Evolutionary conservation across 495 filamentous ascomycete genomes (phyloP).

Genomic region (Neurospora sublineolata): DNA sequence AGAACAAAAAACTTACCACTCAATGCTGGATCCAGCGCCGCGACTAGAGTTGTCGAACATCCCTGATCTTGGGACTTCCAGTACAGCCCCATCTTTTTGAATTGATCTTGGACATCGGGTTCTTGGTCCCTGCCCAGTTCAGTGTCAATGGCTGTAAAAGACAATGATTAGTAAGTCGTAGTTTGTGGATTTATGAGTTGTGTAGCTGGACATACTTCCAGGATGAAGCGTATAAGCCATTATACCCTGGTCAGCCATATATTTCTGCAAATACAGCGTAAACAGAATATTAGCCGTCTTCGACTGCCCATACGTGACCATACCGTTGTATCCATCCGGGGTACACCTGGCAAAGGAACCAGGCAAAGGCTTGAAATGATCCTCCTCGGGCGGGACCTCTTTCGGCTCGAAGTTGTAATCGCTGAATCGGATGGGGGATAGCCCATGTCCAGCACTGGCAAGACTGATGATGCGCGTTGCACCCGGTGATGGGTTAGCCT

Average conservation of each 20-base stretch:
- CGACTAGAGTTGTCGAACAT: slow-evolving; percentile 45
- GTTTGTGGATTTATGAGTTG: background rate
- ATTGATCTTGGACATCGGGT: slow-evolving; percentile 23
- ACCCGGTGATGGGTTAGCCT: slow-evolving; percentile 15
- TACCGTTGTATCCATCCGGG: slow-evolving; percentile 42
- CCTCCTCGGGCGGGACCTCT: slow-evolving; percentile 27
- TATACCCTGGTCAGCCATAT: slow-evolving; percentile 23
- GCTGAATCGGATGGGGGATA: slow-evolving; percentile 42
- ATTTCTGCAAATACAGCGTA: slow-evolving; percentile 34
- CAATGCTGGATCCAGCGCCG: slow-evolving; percentile 43
- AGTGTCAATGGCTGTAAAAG: slow-evolving; percentile 18
- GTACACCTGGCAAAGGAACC: slow-evolving; percentile 22
- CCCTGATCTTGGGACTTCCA: slow-evolving; percentile 45
- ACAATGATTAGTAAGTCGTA: background rate
- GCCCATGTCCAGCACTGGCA: slow-evolving; percentile 38
- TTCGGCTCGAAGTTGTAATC: slow-evolving; percentile 45
- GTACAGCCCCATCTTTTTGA: slow-evolving; percentile 25
- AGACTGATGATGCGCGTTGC: slow-evolving; percentile 34
- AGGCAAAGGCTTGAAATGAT: slow-evolving; percentile 19
- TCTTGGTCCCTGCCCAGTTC: slow-evolving; percentile 33
- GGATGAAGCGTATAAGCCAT: slow-evolving; percentile 36
- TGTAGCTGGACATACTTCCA: slow-evolving; percentile 24
- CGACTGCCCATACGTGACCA: slow-evolving; percentile 43
- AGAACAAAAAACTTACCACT: slow-evolving; percentile 22
- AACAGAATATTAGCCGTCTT: slow-evolving; percentile 55